Evolutionary conservation across 1,139 yeast genomes (phyloP).

Genomic region (Geotrichum siamense): DNA sequence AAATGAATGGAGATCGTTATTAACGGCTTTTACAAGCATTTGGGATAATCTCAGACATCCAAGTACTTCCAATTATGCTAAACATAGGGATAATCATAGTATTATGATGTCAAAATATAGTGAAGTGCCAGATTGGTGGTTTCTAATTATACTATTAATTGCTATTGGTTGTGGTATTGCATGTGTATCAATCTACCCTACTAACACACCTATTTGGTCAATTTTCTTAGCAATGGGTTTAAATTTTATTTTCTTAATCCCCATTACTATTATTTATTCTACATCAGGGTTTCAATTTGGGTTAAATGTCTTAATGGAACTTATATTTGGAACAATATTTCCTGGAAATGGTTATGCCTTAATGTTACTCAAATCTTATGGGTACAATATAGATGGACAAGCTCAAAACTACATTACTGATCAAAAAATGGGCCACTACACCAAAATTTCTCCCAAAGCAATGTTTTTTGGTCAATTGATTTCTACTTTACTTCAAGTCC

Average conservation of each 20-base stretch:
- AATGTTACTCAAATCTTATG: constrained; percentile 49
- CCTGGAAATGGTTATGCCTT: constrained; percentile 57
- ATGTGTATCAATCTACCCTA: constrained; percentile 41
- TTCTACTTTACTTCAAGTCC: constrained; percentile 32
- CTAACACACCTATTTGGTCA: constrained; percentile 34
- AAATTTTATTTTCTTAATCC: constrained; percentile 47
- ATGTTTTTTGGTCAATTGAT: constrained; percentile 51
- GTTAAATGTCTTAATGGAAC: constrained; percentile 44
- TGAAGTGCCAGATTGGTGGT: constrained; percentile 62
- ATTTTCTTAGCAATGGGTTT: constrained; percentile 43
- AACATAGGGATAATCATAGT: constrained; percentile 17
- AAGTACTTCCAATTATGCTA: constrained; percentile 31
- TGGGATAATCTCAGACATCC: constrained; percentile 31
- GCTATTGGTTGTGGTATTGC: constrained; percentile 46
- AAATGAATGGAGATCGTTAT: constrained; percentile 21
- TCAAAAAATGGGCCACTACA: constrained; percentile 55
- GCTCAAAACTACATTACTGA: constrained; percentile 50
- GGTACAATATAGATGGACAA: constrained; percentile 53
- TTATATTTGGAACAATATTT: constrained; percentile 53
- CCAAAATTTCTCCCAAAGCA: constrained; percentile 53
- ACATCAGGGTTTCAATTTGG: constrained; percentile 39
- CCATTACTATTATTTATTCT: constrained; percentile 43
- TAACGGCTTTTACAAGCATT: constrained; percentile 15
- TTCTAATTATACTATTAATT: constrained; percentile 32
- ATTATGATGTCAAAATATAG: constrained; percentile 45